Evolutionary conservation across 495 filamentous ascomycete species (phyloP).

Genomic region (Choiromyces venosus): DNA sequence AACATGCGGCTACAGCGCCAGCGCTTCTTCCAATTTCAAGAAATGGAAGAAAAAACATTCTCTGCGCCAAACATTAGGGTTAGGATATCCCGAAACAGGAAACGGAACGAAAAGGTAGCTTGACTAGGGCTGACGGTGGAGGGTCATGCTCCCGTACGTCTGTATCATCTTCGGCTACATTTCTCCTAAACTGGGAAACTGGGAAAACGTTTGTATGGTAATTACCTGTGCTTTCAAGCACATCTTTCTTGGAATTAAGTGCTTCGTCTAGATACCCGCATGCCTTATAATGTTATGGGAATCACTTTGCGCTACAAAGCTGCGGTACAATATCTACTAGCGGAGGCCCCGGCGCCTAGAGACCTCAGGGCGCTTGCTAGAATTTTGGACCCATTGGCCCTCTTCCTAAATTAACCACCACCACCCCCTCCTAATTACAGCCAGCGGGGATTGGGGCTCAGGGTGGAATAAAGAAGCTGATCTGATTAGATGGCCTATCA

Average conservation of each 20-base stretch:
- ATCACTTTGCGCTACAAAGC: background rate
- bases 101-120: background rate
- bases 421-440: too few relatives aligned
- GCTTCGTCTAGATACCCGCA: background rate
- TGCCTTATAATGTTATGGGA: background rate
- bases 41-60: background rate
- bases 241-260: background rate
- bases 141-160: background rate
- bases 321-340: background rate
- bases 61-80: background rate
- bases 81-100: background rate
- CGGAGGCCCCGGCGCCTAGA: too few relatives aligned
- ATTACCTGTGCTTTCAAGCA: background rate
- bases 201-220: background rate
- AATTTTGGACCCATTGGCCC: too few relatives aligned
- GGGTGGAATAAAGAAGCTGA: too few relatives aligned
- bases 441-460: too few relatives aligned
- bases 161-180: background rate
- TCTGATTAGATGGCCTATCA: too few relatives aligned
- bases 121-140: background rate
- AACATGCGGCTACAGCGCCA: background rate
- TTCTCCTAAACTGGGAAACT: background rate
- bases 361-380: too few relatives aligned
- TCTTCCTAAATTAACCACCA: too few relatives aligned
- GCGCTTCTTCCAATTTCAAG: background rate